Evolutionary conservation across 768 basidiomycete species (phyloP).

Genomic region (Auriscalpium microsporum): DNA sequence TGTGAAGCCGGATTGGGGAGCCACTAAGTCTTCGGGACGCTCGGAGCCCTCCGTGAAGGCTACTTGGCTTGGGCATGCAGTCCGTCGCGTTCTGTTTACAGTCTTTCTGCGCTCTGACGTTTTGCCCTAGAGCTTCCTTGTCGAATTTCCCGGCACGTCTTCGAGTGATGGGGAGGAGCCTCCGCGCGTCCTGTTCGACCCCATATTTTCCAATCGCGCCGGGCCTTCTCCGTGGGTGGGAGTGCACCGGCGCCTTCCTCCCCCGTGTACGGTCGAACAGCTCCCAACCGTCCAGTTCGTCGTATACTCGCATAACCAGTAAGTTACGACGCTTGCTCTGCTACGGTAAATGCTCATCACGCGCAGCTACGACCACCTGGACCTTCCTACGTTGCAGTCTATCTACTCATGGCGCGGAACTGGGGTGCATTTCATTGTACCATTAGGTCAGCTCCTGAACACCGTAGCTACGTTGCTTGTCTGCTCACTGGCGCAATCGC

Average conservation of each 20-base stretch:
- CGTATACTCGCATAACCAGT: conserved; percentile 37
- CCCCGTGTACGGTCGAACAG: conserved; percentile 30
- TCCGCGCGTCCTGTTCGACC: conserved; percentile 31
- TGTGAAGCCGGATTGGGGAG: conserved; percentile 21
- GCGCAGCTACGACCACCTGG: conserved; percentile 36
- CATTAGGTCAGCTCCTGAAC: conserved; percentile 24
- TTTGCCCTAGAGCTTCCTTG: conserved; percentile 20
- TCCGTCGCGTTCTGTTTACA: conserved; percentile 9
- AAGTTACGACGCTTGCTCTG: conserved; percentile 8
- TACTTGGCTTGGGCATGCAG: conserved; percentile 33
- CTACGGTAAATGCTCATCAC: background rate
- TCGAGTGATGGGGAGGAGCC: conserved; percentile 11
- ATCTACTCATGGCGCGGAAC: conserved; percentile 17
- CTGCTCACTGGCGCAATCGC: background rate
- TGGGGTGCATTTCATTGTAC: conserved; percentile 27
- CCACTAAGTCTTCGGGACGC: background rate
- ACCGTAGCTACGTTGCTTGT: background rate
- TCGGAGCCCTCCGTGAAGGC: conserved; percentile 16
- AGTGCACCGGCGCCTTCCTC: conserved; percentile 23
- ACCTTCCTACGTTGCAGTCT: conserved; percentile 25
- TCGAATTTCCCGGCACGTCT: conserved; percentile 18
- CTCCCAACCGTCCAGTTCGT: conserved; percentile 33
- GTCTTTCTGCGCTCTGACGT: background rate
- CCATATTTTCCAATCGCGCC: conserved; percentile 30
- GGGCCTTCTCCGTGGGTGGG: conserved; percentile 24